phyloP scores from a whole-genome alignment of 371 early-diverging fungal species.

The Nematocida displodere region DNA sequence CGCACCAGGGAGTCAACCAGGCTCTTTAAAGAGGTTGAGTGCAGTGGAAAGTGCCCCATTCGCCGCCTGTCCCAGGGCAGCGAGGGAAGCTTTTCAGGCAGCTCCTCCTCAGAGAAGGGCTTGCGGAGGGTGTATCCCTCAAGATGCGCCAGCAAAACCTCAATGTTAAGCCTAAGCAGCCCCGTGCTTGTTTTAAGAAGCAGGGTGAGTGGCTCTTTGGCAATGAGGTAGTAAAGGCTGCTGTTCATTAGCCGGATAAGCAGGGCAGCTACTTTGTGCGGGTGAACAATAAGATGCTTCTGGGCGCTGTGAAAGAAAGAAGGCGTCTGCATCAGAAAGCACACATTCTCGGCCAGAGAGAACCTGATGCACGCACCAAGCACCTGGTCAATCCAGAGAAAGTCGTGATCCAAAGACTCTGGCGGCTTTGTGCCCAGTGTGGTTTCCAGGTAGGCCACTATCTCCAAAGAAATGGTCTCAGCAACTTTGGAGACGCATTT shows the following conservation, averaged over 20 bases:
- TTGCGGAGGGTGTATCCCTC: conserved; percentile 12
- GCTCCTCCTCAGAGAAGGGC: not conserved
- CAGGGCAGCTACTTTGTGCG: not conserved
- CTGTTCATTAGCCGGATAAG: not conserved
- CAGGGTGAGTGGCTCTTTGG: not conserved
- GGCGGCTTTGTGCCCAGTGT: not conserved
- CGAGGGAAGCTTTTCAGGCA: not conserved
- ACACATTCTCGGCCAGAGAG: not conserved
- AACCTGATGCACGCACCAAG: not conserved
- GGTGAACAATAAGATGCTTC: not conserved
- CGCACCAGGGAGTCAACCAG: not conserved
- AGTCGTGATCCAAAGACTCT: not conserved
- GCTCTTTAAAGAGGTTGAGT: not conserved
- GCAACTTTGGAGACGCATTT: not conserved
- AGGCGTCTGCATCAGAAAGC: not conserved
- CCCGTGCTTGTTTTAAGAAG: not conserved
- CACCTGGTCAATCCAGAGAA: conserved; percentile 4
- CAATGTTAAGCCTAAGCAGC: not conserved
- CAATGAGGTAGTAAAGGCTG: not conserved
- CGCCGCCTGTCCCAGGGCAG: conserved; percentile 29
- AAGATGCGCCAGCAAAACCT: conserved; percentile 18
- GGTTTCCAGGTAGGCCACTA: not conserved
- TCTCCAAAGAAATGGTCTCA: not conserved
- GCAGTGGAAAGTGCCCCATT: conserved; percentile 10
- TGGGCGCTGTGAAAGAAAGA: not conserved